These are phyloP conservation scores for Theileria parva DNA, from an alignment of 169 alveolate species.

Conservation along the genomic window DNA sequence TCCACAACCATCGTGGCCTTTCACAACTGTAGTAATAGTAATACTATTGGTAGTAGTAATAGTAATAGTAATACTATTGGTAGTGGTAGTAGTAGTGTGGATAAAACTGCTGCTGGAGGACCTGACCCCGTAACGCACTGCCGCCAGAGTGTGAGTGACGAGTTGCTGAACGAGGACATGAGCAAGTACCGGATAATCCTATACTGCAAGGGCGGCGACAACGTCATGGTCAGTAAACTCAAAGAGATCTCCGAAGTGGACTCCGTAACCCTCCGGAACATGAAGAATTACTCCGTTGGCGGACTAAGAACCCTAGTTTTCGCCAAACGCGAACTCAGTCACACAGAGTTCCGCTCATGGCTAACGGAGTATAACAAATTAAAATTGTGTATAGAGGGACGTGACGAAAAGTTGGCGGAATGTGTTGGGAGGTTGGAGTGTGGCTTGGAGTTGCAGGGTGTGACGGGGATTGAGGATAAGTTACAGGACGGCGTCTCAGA, in stretches of 20 bases:
- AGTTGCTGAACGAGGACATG: conserved; percentile 28
- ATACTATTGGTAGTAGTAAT: too few relatives aligned
- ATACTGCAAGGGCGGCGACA: conserved; percentile 92
- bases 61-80: too few relatives aligned
- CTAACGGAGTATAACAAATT: conserved; percentile 66
- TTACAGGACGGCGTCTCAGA: conserved; percentile 96
- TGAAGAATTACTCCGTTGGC: conserved; percentile 81
- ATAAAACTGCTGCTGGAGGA: too few relatives aligned
- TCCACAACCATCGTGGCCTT: conserved; percentile 77
- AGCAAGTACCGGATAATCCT: conserved; percentile 67
- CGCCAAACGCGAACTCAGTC: conserved; percentile 86
- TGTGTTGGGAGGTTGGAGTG: conserved; percentile 87
- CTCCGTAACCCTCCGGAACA: conserved; percentile 63
- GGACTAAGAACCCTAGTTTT: conserved; percentile 89
- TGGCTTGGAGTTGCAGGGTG: conserved; percentile 91
- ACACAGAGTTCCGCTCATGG: conserved; percentile 78
- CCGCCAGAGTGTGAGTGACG: conserved; percentile 27
- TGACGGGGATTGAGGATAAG: conserved; percentile 96
- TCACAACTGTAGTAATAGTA: too few relatives aligned
- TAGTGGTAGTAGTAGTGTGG: too few relatives aligned
- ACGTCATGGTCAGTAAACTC: conserved; percentile 82
- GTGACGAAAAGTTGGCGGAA: conserved; percentile 76
- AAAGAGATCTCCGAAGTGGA: conserved; percentile 62
- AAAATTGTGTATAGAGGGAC: conserved; percentile 61
- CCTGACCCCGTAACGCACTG: too few relatives aligned